Evolutionary conservation across 202 grass and related monocot species (phyloP), one percentile per base, ranked within the genome.

Genomic region (Brachypodium distachyon): DNA sequence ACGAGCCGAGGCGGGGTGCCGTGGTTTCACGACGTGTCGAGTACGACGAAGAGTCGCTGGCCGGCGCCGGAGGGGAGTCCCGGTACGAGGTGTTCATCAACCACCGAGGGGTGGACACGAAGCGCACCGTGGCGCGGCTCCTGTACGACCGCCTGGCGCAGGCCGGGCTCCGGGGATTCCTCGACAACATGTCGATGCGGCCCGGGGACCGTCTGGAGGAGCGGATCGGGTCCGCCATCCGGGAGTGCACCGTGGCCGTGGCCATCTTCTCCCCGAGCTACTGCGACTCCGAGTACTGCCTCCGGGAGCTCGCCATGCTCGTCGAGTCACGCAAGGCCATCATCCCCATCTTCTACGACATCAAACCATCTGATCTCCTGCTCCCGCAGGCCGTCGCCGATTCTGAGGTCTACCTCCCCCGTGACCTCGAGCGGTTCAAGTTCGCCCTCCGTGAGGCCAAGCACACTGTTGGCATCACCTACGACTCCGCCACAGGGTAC

Each of bases 61-160:
- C 63, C 63, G 5, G 60, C 27, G 64, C 65, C 6, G 44, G 16
- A 1, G 57, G 46, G 12, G 22, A 38, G 9, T 25, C 9, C 43
- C 76, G 14, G 0, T 92, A 64, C 57, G 91, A 98, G 41, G 91
- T 94, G 14, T 98, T 98, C 89, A 88, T 98, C 61, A 98, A 92
- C 85, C 91, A 94, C 77, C 67, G 95, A 3, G 91, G 95, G 3
- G 79, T 58, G 4, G 95, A 97, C 79, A 97, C 95, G 1, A 94
- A 97, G 52, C 48, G 70, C 6, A 94, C 73, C 9, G 70, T 94
- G 54, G 89, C 95, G 37, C 52, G 69, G 3, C 68, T 97, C 0
- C 68, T 97, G 0, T 92, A 94, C 82, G 82, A 92, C 4, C 72
- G 77, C n/a, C 69, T 97, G 3, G 62, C 12, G 6, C 77, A 83